A percentile compares a stretch with the other conserved stretches of the same genome.
These are phyloP conservation scores for Rhizoclosmatium globosum DNA, from an alignment of 192 early-diverging fungal species.

Conservation along the genomic window DNA sequence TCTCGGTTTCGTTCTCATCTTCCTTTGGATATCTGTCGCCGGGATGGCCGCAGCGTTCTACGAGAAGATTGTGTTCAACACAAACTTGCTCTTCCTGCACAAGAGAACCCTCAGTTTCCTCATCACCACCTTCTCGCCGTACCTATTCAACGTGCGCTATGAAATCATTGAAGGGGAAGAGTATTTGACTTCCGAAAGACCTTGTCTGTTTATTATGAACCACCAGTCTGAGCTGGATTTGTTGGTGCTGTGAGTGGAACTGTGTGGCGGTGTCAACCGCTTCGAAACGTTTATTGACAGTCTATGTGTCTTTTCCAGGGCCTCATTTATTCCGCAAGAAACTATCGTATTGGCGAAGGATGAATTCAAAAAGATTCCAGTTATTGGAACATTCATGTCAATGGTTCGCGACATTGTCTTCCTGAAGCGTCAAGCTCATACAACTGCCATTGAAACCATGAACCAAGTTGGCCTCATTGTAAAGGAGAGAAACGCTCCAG, in stretches of 20 bases:
- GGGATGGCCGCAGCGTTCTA: neutral
- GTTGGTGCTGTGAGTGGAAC: constrained; percentile 19
- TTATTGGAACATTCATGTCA: constrained; percentile 15
- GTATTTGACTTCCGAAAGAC: constrained; percentile 31
- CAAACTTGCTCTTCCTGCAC: neutral
- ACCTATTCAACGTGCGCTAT: neutral
- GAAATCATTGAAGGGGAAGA: constrained; percentile 39
- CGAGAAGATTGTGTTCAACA: neutral
- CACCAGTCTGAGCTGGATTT: constrained; percentile 83
- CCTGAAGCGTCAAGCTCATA: constrained; percentile 17
- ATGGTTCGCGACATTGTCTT: constrained; percentile 25
- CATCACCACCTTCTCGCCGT: neutral
- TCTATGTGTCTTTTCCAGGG: neutral
- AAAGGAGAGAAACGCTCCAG: constrained; percentile 70
- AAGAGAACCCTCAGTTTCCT: constrained; percentile 2
- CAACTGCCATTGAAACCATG: constrained; percentile 77
- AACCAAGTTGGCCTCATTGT: constrained; percentile 75
- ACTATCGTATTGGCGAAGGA: constrained; percentile 12
- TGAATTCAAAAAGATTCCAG: constrained; percentile 29
- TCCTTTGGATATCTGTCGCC: neutral
- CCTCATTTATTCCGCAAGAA: neutral
- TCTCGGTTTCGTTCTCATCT: neutral
- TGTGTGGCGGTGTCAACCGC: neutral
- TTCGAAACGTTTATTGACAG: neutral
- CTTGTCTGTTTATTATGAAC: constrained; percentile 59